A percentile compares a stretch with the other conserved stretches of the same genome.
Evolutionary conservation across 2,329 filamentous ascomycete genomes (phyloP).

Genomic region (Xylogone sp.): DNA sequence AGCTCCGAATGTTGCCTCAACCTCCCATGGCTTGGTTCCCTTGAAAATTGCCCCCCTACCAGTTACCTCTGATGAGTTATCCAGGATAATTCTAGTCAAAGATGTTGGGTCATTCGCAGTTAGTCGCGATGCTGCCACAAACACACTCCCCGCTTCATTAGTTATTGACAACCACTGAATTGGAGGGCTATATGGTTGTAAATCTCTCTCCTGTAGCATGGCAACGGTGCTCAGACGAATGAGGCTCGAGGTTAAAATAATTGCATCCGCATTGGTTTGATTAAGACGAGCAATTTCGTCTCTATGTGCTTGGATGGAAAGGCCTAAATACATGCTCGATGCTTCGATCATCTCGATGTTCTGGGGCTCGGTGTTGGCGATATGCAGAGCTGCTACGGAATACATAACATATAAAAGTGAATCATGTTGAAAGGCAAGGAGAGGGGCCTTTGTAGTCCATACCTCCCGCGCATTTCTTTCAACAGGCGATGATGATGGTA

Average conservation of each 20-base stretch:
- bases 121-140: conserved; percentile 11
- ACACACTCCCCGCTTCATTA: conserved; percentile 5
- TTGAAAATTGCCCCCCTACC: conserved; percentile 6
- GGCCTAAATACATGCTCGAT: conserved; percentile 13
- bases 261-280: conserved; percentile 14
- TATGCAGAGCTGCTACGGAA: conserved; percentile 15
- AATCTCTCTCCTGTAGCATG: conserved; percentile 10
- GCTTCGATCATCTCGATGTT: conserved; percentile 7
- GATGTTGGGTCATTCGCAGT: conserved; percentile 8
- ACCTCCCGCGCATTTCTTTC: conserved; percentile 5
- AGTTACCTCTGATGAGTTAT: conserved; percentile 7
- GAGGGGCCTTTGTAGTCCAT: conserved; percentile 7
- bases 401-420: conserved; percentile 16
- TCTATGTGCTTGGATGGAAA: conserved; percentile 12
- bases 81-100: conserved; percentile 10
- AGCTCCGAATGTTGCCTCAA: conserved; percentile 5
- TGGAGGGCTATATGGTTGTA: conserved; percentile 14
- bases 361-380: conserved; percentile 11
- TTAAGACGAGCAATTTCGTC: conserved; percentile 11
- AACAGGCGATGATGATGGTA: conserved; percentile 5
- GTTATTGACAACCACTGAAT: conserved; percentile 15
- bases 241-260: conserved; percentile 12
- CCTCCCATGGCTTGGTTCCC: conserved; percentile 3
- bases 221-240: conserved; percentile 14
- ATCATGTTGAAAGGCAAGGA: conserved; percentile 13